phyloP scores from a whole-genome alignment of 805 yeast species.

The Wickerhamiella slavikovae region DNA sequence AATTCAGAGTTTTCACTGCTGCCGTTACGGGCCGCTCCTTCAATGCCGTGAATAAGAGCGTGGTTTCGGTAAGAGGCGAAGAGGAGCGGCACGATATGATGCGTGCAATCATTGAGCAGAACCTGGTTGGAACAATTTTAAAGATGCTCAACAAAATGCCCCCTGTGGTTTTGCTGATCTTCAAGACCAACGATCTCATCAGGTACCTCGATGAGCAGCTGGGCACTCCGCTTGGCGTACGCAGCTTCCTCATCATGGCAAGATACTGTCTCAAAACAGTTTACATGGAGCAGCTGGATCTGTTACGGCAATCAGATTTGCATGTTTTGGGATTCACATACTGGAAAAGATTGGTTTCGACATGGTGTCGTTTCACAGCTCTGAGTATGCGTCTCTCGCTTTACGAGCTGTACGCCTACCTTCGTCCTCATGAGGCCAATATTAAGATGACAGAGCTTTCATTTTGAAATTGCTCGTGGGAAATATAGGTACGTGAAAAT shows the following conservation, averaged over 20 bases:
- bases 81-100: slow-evolving; percentile 55
- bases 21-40: slow-evolving; percentile 92
- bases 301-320: too few species aligned
- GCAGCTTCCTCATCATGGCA: slow-evolving; percentile 78
- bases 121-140: slow-evolving; percentile 59
- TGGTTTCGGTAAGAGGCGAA: slow-evolving; percentile 29
- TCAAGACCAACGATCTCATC: slow-evolving; percentile 87
- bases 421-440: background rate
- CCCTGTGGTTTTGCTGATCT: slow-evolving; percentile 58
- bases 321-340: background rate
- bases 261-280: slow-evolving; percentile 71
- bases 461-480: too few species aligned
- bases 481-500: too few species aligned
- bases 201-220: slow-evolving; percentile 72
- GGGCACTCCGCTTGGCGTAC: slow-evolving; percentile 65
- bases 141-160: slow-evolving; percentile 61
- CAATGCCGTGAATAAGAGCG: slow-evolving; percentile 46
- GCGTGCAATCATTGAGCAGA: slow-evolving; percentile 34
- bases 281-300: slow-evolving; percentile 41
- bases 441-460: too few species aligned
- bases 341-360: background rate
- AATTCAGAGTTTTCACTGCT: slow-evolving; percentile 70
- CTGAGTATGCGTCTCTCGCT: background rate
- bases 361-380: background rate
- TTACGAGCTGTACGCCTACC: background rate